Evolutionary conservation across 768 basidiomycete genomes (phyloP).

Genomic region (Trametes cinnabarina): DNA sequence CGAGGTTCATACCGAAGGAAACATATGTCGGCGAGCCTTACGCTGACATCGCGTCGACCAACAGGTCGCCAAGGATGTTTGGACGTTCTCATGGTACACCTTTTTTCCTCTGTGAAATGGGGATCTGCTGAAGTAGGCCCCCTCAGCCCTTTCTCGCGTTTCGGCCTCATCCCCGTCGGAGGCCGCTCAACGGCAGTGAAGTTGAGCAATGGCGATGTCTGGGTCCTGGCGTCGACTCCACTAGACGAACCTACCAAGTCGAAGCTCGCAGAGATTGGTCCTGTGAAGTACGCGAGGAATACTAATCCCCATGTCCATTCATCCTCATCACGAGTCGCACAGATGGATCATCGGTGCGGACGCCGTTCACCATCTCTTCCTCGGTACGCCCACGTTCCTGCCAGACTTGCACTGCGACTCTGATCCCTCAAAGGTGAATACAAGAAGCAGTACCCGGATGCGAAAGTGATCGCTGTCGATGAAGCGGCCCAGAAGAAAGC

Average conservation of each 20-base stretch:
- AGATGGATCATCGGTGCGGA: constrained; percentile 63
- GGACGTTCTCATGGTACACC: constrained; percentile 63
- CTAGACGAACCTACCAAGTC: constrained; percentile 61
- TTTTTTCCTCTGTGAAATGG: no score
- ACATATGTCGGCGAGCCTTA: background rate
- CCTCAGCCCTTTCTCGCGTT: constrained; percentile 63
- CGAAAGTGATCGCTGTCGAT: constrained; percentile 68
- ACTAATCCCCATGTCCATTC: background rate
- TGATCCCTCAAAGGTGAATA: constrained; percentile 49
- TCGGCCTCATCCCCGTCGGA: constrained; percentile 69
- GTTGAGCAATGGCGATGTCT: constrained; percentile 66
- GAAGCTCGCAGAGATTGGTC: constrained; percentile 61
- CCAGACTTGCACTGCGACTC: no score
- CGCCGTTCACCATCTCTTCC: constrained; percentile 55
- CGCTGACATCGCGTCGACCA: background rate
- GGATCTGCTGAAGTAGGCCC: no score
- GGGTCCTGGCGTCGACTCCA: constrained; percentile 81
- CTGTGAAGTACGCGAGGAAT: constrained; percentile 55
- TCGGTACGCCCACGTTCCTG: constrained; percentile 41
- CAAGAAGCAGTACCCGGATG: constrained; percentile 67
- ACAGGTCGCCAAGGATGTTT: constrained; percentile 45
- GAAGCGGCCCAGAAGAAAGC: constrained; percentile 50
- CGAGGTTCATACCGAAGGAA: background rate
- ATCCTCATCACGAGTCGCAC: background rate
- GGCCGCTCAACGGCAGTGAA: constrained; percentile 82